These are phyloP conservation scores for Amanita polypyramis DNA, from an alignment of 768 basidiomycete genomes.

Conservation along the genomic window DNA sequence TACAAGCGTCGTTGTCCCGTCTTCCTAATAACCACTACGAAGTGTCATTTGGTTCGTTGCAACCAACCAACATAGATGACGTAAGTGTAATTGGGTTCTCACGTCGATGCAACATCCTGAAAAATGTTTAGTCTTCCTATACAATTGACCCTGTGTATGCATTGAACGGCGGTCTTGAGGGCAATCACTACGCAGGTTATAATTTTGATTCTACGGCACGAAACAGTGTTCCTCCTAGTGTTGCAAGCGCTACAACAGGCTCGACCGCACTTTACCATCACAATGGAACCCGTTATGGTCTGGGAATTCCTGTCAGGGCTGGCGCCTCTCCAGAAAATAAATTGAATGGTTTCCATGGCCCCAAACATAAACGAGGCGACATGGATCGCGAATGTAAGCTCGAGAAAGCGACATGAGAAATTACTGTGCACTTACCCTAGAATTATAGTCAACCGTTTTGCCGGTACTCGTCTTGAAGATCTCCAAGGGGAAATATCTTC, in stretches of 20 bases:
- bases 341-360: constrained; percentile 84
- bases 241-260: constrained; percentile 34
- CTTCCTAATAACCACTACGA: constrained; percentile 52
- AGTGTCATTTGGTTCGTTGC: constrained; percentile 42
- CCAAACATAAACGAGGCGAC: constrained; percentile 92
- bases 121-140: constrained; percentile 32
- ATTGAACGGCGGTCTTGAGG: constrained; percentile 39
- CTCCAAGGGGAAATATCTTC: constrained; percentile 89
- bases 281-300: constrained; percentile 66
- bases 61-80: constrained; percentile 42
- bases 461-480: constrained; percentile 92
- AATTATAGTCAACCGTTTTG: constrained; percentile 80
- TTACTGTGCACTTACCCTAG: constrained; percentile 5
- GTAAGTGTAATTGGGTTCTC: constrained; percentile 24
- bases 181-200: constrained; percentile 45
- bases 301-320: constrained; percentile 44
- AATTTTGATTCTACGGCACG: constrained; percentile 41
- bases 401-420: background rate
- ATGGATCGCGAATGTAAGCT: constrained; percentile 74
- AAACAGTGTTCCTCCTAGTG: constrained; percentile 15
- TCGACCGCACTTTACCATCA: constrained; percentile 74
- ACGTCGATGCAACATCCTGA: constrained; percentile 9
- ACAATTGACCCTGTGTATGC: constrained; percentile 46
- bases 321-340: constrained; percentile 53
- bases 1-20: constrained; percentile 67